A percentile compares a stretch with the other conserved stretches of the same genome.
phyloP scores from a whole-genome alignment of 306 rosid species.

The Ceratonia siliqua region DNA sequence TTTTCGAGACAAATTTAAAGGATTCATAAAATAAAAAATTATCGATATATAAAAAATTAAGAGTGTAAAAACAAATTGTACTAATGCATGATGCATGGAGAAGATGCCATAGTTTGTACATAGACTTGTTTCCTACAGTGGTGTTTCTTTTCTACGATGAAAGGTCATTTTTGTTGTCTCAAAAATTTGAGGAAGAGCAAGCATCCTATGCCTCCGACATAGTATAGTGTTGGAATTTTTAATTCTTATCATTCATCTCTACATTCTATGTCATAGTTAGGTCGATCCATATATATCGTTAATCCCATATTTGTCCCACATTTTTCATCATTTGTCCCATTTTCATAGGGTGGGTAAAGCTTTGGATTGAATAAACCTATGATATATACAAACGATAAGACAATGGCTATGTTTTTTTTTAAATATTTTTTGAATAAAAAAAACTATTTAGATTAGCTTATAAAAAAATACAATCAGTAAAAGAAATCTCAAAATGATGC shows the following conservation, averaged over 20 bases:
- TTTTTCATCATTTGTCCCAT: neutral
- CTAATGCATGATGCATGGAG: too few species aligned
- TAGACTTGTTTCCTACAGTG: neutral
- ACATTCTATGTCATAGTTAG: slow-evolving; percentile 5
- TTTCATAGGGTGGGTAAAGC: neutral
- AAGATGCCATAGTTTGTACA: too few species aligned
- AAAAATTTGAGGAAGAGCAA: neutral
- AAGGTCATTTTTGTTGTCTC: neutral
- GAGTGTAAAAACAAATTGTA: neutral
- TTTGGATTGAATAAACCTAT: slow-evolving; percentile 1
- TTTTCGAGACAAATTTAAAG: too few species aligned
- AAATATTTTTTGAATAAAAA: too few species aligned
- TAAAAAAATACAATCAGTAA: too few species aligned
- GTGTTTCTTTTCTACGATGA: slow-evolving; percentile 5
- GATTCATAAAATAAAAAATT: too few species aligned
- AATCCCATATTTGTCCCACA: neutral
- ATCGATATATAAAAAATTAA: too few species aligned
- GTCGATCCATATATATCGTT: neutral
- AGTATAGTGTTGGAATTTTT: neutral
- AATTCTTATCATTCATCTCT: neutral
- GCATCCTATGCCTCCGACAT: neutral
- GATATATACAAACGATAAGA: neutral
- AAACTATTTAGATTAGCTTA: too few species aligned
- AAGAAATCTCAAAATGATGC: too few species aligned
- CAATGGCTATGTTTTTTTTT: neutral